These are phyloP conservation scores for Spathaspora sp. DNA, from an alignment of 805 yeast species.

Conservation along the genomic window DNA sequence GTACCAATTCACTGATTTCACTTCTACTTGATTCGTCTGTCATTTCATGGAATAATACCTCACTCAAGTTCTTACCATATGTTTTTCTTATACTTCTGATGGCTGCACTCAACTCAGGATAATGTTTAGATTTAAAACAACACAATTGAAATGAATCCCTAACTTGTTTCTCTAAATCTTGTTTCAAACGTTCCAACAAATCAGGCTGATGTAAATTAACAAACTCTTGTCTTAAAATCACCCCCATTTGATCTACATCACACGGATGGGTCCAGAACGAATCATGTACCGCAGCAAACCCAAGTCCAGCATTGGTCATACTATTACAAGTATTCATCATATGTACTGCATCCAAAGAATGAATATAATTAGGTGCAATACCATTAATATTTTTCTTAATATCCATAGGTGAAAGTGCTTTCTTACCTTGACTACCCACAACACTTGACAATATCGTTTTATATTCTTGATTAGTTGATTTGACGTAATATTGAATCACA, in stretches of 20 bases:
- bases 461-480: slow-evolving; percentile 19
- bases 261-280: slow-evolving; percentile 41
- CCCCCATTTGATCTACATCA: slow-evolving; percentile 23
- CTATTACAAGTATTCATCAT: slow-evolving; percentile 32
- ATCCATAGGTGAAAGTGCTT: slow-evolving; percentile 21
- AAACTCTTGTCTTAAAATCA: slow-evolving; percentile 30
- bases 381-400: slow-evolving; percentile 29
- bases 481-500: slow-evolving; percentile 31
- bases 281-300: slow-evolving; percentile 41
- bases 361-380: slow-evolving; percentile 42
- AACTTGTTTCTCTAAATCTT: slow-evolving; percentile 22
- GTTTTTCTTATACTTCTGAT: slow-evolving; percentile 5
- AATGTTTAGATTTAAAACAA: slow-evolving; percentile 19
- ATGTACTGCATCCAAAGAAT: slow-evolving; percentile 39
- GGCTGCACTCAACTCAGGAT: slow-evolving; percentile 8
- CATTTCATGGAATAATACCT: background rate
- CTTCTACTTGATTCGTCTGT: slow-evolving; percentile 3
- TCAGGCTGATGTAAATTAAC: slow-evolving; percentile 28
- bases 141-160: slow-evolving; percentile 28
- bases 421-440: slow-evolving; percentile 13
- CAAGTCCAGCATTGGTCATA: slow-evolving; percentile 15
- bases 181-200: slow-evolving; percentile 20
- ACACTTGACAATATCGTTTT: slow-evolving; percentile 2
- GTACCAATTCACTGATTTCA: slow-evolving; percentile 6
- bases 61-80: slow-evolving; percentile 2